Base-by-base conservation (phyloP, 164 flowering plant species). In the Sextonia rubra region DNA sequence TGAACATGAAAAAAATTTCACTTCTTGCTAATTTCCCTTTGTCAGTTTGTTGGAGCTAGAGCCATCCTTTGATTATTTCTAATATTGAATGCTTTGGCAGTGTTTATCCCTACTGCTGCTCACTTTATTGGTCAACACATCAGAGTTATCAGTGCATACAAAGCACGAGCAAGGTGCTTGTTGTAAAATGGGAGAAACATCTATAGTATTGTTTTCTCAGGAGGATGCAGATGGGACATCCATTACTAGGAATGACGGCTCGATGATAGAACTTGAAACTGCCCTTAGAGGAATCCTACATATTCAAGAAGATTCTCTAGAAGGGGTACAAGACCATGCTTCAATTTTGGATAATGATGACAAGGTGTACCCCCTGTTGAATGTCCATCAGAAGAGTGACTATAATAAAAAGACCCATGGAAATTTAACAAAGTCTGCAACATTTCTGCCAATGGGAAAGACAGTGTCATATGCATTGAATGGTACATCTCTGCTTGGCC, bases 341-440 rank as follows among this genome's bases (percentile, higher is more conserved):
- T 32, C 47, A 66, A 25, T 47, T 56, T 74, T 66, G 23, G 71
- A 66, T 49, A 30, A 48, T 20, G 24, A 32, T 0, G 58, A 23
- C 32, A 14, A 22, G 22, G 22, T n/a, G 60, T 47, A 61, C 47
- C 74, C 44, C 32, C 78, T 67, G n/a, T 68, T 71, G 29, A 56
- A 71, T 37, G 22, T 23, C 20, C 22, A 30, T 22, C 74, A 68
- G 22, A 48, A 20, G 20, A 37, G 72, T 60, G 47, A 8, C 15
- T 58, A 67, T 5, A 62, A 68, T 14, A 23, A 32, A 29, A 62
- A 26, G 12, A 37, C 69, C 74, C 74, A 69, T 14, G 83, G 79
- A 73, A 23, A 71, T 52, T 75, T 81, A 64, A 47, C 12, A 37
- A 90, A 83, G 66, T 81, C 49, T 78, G 82, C 80, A 2, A 78